These are phyloP conservation scores for Nigrograna mackinnonii DNA, from an alignment of 2,329 filamentous ascomycete species.

Conservation along the genomic window DNA sequence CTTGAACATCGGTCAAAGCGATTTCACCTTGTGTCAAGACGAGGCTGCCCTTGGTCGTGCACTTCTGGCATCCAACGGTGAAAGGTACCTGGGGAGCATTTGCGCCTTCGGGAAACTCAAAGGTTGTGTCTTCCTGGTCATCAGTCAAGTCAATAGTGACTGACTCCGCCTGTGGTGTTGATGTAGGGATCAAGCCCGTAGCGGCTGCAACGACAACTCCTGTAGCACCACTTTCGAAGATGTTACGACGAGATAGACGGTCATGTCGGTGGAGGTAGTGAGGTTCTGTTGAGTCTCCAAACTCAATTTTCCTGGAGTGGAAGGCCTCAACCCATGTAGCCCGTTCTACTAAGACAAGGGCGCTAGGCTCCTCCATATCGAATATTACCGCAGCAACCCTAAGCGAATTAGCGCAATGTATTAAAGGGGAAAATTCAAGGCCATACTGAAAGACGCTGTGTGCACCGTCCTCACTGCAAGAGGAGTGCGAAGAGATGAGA, in stretches of 20 bases:
- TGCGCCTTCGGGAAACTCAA: background rate
- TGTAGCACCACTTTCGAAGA: background rate
- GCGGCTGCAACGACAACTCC: background rate
- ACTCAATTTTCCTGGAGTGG: slow-evolving; percentile 2
- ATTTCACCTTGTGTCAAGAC: slow-evolving; percentile 7
- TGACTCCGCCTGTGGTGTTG: slow-evolving; percentile 2
- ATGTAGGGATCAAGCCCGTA: slow-evolving; percentile 2
- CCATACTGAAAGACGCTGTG: slow-evolving; percentile 7
- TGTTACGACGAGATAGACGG: slow-evolving; percentile 1
- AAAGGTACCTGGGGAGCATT: background rate
- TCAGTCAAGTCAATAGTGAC: slow-evolving; percentile 5
- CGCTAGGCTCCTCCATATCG: too few relatives aligned
- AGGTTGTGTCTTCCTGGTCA: slow-evolving; percentile 2
- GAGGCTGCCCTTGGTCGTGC: slow-evolving; percentile 5
- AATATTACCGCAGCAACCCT: too few relatives aligned
- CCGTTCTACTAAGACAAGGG: slow-evolving; percentile 1
- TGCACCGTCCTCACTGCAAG: slow-evolving; percentile 4
- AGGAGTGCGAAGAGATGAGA: slow-evolving; percentile 5
- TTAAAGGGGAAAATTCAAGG: background rate
- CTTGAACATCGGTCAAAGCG: background rate
- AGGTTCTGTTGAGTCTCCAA: slow-evolving; percentile 2
- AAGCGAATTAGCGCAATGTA: background rate
- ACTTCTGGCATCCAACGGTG: slow-evolving; percentile 7
- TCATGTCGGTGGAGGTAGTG: slow-evolving; percentile 4
- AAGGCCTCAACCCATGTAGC: slow-evolving; percentile 1